Evolutionary conservation across 495 filamentous ascomycete species (phyloP), one percentile per base, ranked within the genome.

Genomic region (Hypoxylon rickii): DNA sequence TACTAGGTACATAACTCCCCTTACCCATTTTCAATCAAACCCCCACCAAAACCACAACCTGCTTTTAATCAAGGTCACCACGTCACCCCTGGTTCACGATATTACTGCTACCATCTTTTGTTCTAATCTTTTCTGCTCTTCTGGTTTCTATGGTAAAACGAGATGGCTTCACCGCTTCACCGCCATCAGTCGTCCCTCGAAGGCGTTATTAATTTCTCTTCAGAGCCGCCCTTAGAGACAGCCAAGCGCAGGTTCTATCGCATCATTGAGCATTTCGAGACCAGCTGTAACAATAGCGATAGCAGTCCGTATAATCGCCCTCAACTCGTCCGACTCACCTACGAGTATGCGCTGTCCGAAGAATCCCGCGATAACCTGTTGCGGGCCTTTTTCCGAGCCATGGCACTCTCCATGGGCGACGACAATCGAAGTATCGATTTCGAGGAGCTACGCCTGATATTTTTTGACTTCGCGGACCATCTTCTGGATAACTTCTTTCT

Each of bases 401-500:
- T 68, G 26, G 45, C 37, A 15, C 58, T 63, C 45, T 51, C 61
- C 1, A 51, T 61, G 22, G 45, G 51, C 21, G 58, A 36, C 38
- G 38, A 54, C 24, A 49, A 61, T 17, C 48, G 54, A 29, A 31
- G 8, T n/a, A 43, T 63, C n/a, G 47, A 68, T 17, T 37, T 63
- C 38, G 54, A 63, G 7, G 53, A 49, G n/a, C 46, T 63, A 18
- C 39, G 50, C 29, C 8, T 29, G 19, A 34, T 21, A 26, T 46
- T 63, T 15, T 48, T 53, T 38, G 36, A 37, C 49, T 68, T 68
- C 39, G 62, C 62, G 36, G 66, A 68, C 15, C 41, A 65, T 44
- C 58, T 68, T 33, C 41, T 68, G 1, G 56, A 68, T 29, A 61
- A 61, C 45, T 68, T 65, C 51, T 68, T 63, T 55, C 26, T 68